These are phyloP conservation scores for Annona cherimola DNA, from an alignment of 164 flowering plant genomes.

Conservation along the genomic window DNA sequence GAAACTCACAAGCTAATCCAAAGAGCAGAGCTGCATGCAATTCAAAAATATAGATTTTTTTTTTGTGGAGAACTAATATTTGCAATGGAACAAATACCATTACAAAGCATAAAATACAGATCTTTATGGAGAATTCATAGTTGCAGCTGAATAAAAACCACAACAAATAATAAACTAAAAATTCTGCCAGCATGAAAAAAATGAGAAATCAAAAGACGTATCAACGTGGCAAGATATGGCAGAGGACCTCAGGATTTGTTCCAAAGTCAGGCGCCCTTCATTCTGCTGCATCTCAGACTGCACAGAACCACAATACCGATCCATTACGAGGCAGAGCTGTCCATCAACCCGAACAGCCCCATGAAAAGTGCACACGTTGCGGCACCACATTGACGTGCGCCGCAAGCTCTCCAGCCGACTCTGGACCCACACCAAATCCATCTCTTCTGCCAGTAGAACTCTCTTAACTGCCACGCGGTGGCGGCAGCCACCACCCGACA, in stretches of 20 bases:
- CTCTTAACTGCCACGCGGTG: slow-evolving; percentile 84
- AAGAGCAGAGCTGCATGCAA: not conserved
- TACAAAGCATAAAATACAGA: not conserved
- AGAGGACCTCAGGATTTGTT: slow-evolving; percentile 85
- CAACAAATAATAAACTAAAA: not conserved
- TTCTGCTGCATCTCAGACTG: slow-evolving; percentile 80
- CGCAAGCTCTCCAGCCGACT: slow-evolving; percentile 68
- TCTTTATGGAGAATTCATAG: not conserved
- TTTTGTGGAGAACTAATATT: not conserved
- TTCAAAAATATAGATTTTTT: not conserved
- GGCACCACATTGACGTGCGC: slow-evolving; percentile 87
- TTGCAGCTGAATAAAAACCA: not conserved
- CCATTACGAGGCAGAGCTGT: slow-evolving; percentile 66
- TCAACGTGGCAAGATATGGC: not conserved
- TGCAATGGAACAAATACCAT: not conserved
- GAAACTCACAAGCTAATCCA: not conserved
- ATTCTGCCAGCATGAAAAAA: not conserved
- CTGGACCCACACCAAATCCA: slow-evolving; percentile 71
- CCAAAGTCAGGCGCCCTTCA: slow-evolving; percentile 87
- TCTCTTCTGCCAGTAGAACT: slow-evolving; percentile 55
- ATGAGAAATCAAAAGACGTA: not conserved
- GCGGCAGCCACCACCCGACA: slow-evolving; percentile 28
- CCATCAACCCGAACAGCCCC: slow-evolving; percentile 66
- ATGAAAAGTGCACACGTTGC: slow-evolving; percentile 91
- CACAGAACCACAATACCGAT: slow-evolving; percentile 75